Evolutionary conservation across 2,329 filamentous ascomycete genomes (phyloP).

Genomic region (Xylariales sp.): DNA sequence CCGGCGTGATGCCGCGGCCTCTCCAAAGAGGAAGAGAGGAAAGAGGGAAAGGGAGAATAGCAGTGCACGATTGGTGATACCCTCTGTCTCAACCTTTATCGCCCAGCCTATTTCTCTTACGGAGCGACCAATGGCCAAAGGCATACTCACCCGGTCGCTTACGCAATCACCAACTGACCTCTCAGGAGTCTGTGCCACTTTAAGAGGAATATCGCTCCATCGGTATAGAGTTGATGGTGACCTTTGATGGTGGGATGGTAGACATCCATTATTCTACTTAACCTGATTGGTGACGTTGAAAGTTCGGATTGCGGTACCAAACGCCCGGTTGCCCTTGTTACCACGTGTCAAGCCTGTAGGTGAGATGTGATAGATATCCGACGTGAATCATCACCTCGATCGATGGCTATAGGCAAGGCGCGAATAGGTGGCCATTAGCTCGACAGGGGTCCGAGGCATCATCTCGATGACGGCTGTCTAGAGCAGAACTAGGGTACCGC

Average conservation of each 20-base stretch:
- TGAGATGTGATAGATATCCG: slow-evolving; percentile 6
- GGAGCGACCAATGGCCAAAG: background rate
- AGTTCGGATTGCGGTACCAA: slow-evolving; percentile 9
- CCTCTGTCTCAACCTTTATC: background rate
- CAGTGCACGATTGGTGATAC: background rate
- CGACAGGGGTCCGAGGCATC: background rate
- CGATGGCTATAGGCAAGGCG: slow-evolving; percentile 3
- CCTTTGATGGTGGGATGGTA: slow-evolving; percentile 15
- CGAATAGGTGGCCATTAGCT: background rate
- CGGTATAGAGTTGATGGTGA: too few relatives aligned
- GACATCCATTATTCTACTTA: background rate
- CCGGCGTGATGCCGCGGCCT: background rate
- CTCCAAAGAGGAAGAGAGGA: background rate
- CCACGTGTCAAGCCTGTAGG: slow-evolving; percentile 36
- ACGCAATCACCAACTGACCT: background rate
- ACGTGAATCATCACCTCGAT: background rate
- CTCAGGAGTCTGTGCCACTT: background rate
- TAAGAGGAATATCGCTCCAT: too few relatives aligned
- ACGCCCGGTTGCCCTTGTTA: slow-evolving; percentile 24
- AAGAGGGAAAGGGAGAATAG: background rate
- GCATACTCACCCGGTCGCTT: background rate
- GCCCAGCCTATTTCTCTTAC: background rate
- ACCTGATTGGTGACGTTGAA: slow-evolving; percentile 15
- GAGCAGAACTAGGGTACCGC: background rate
- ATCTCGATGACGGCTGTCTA: background rate